Evolutionary conservation across 2,329 filamentous ascomycete species (phyloP).

Genomic region (Blumeria graminis): DNA sequence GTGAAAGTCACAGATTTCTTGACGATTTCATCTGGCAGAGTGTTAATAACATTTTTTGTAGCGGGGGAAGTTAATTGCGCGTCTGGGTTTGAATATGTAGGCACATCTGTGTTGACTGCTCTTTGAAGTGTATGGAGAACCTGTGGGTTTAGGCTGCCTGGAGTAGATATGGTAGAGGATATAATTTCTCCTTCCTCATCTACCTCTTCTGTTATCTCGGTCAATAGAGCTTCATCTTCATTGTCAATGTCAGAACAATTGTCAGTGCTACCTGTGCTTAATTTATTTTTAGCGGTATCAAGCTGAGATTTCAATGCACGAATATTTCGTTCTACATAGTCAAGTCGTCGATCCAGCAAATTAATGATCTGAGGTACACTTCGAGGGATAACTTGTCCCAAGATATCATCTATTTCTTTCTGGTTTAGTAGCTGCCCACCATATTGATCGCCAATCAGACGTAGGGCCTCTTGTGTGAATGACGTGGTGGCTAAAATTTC

Average conservation of each 20-base stretch:
- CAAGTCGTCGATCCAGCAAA: slow-evolving; percentile 50
- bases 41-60: not conserved
- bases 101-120: slow-evolving; percentile 38
- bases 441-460: slow-evolving; percentile 25
- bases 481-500: slow-evolving; percentile 32
- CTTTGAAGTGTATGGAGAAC: slow-evolving; percentile 52
- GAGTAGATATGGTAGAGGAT: slow-evolving; percentile 38
- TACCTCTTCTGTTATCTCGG: slow-evolving; percentile 76
- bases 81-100: slow-evolving; percentile 1
- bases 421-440: slow-evolving; percentile 38
- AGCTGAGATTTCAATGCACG: slow-evolving; percentile 46
- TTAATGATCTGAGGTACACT: slow-evolving; percentile 38
- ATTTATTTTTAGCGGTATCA: slow-evolving; percentile 39
- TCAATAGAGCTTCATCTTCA: slow-evolving; percentile 52
- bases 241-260: slow-evolving; percentile 36
- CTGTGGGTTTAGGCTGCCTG: slow-evolving; percentile 40
- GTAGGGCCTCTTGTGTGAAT: slow-evolving; percentile 20
- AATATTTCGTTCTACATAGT: slow-evolving; percentile 74
- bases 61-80: too few relatives aligned
- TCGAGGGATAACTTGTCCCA: slow-evolving; percentile 20
- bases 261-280: slow-evolving; percentile 36
- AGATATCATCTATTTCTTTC: slow-evolving; percentile 28
- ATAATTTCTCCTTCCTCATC: slow-evolving; percentile 78
- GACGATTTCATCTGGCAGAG: slow-evolving; percentile 3
- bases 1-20: slow-evolving; percentile 40